Percentiles rank a stretch among this genome's conserved stretches.
Evolutionary conservation across 75 land plant species (phyloP).

Genomic region (Adiantum capillusveneris): DNA sequence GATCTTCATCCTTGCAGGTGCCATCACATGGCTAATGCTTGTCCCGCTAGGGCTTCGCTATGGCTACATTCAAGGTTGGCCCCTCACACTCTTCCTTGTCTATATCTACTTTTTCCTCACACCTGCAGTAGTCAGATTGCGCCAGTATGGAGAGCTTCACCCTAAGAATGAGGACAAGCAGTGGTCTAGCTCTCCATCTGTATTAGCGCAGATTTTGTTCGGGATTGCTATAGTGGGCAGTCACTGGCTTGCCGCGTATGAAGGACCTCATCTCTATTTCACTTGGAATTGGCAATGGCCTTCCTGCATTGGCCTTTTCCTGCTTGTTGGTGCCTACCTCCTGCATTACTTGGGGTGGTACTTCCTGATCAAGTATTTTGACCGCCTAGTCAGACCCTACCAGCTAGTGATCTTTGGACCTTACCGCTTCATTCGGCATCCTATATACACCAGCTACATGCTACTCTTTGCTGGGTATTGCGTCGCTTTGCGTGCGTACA

Average conservation of each 20-base stretch:
- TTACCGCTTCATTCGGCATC: slow-evolving; percentile 73
- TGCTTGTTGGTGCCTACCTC: slow-evolving; percentile 27
- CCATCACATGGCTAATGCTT: background rate
- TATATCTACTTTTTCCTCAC: slow-evolving; percentile 72
- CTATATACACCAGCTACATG: slow-evolving; percentile 66
- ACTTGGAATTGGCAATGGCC: slow-evolving; percentile 23
- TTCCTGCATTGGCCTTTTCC: slow-evolving; percentile 8
- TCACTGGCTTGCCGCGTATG: slow-evolving; percentile 77
- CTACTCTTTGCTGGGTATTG: slow-evolving; percentile 54
- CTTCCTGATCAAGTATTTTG: slow-evolving; percentile 70
- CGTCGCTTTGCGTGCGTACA: slow-evolving; percentile 53
- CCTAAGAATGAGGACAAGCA: slow-evolving; percentile 38
- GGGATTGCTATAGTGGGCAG: slow-evolving; percentile 40
- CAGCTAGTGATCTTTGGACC: slow-evolving; percentile 81
- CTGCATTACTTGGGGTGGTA: slow-evolving; percentile 50
- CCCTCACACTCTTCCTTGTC: slow-evolving; percentile 47
- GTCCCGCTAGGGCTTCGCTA: slow-evolving; percentile 65
- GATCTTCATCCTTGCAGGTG: background rate
- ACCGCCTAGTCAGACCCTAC: slow-evolving; percentile 44
- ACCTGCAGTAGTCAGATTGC: slow-evolving; percentile 40
- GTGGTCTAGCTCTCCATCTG: slow-evolving; percentile 48
- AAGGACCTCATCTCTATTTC: slow-evolving; percentile 47
- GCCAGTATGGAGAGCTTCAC: slow-evolving; percentile 48
- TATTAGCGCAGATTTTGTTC: slow-evolving; percentile 27
- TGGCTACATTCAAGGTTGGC: slow-evolving; percentile 82